A percentile compares a stretch with the other conserved stretches of the same genome.
These are phyloP conservation scores for Camellia oleifera DNA, from an alignment of 179 eudicot species.

Conservation along the genomic window DNA sequence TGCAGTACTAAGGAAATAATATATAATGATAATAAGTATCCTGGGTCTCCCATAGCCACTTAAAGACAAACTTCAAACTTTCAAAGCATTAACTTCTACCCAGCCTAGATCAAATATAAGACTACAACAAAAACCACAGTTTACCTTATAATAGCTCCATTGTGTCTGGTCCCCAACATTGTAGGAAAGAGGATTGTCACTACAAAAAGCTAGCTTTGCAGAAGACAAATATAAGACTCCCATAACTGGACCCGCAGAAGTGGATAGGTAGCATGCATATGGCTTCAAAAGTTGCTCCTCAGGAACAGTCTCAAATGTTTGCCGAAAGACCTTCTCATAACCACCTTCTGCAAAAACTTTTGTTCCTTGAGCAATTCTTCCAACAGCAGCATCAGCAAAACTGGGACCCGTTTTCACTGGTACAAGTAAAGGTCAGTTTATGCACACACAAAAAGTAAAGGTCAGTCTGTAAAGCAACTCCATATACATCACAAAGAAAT, in stretches of 20 bases:
- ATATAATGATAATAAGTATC: background rate
- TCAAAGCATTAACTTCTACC: background rate
- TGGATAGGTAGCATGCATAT: conserved; percentile 81
- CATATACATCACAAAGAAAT: background rate
- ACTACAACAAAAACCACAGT: background rate
- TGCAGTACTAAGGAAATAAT: background rate
- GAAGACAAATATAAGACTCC: conserved; percentile 70
- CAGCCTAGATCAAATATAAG: background rate
- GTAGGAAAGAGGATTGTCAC: conserved; percentile 87
- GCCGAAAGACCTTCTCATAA: conserved; percentile 72
- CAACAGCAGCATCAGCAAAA: conserved; percentile 83
- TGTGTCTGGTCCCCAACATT: conserved; percentile 58
- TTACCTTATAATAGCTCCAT: conserved; percentile 84
- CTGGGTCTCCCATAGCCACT: background rate
- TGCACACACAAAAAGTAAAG: background rate
- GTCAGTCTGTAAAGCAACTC: background rate
- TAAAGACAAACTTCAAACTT: background rate
- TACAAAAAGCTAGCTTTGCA: conserved; percentile 77
- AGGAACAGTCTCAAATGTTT: conserved; percentile 74
- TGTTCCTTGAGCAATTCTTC: conserved; percentile 75
- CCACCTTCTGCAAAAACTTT: conserved; percentile 90
- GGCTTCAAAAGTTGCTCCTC: conserved; percentile 65
- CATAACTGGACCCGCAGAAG: conserved; percentile 92
- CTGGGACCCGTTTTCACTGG: conserved; percentile 89
- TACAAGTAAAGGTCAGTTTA: background rate